These are phyloP conservation scores for Obelidium mucronatum DNA, from an alignment of 192 early-diverging fungal genomes.

Conservation along the genomic window DNA sequence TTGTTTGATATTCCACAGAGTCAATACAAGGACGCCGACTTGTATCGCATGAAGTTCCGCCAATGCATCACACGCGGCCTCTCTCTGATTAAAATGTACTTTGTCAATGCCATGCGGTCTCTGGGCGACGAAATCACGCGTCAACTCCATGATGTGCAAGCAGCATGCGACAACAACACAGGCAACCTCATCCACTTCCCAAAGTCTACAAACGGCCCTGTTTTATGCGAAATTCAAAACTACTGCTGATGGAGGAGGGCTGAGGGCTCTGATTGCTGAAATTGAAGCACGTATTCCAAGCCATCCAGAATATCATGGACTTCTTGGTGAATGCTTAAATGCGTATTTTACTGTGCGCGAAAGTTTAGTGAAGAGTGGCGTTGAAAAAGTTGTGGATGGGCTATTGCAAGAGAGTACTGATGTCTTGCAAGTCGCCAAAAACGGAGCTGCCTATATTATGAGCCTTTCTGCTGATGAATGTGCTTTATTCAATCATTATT, in stretches of 20 bases:
- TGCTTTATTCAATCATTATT: conserved; percentile 80
- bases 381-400: conserved; percentile 43
- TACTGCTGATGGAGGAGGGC: conserved; percentile 57
- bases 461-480: conserved; percentile 85
- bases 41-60: conserved; percentile 91
- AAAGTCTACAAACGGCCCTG: conserved; percentile 51
- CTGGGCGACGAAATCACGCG: conserved; percentile 42
- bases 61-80: conserved; percentile 96
- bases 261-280: conserved; percentile 73
- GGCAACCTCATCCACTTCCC: background rate
- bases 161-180: background rate
- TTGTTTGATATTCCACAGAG: no score
- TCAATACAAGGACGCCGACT: conserved; percentile 84
- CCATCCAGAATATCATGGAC: conserved; percentile 74
- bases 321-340: conserved; percentile 79
- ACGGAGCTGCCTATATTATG: conserved; percentile 87
- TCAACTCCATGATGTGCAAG: conserved; percentile 14
- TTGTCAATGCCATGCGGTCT: conserved; percentile 72
- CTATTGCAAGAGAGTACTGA: conserved; percentile 72
- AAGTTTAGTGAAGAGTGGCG: background rate
- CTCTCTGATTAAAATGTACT: conserved; percentile 91
- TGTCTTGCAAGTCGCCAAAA: conserved; percentile 64
- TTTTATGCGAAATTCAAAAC: conserved; percentile 86
- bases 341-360: conserved; percentile 80
- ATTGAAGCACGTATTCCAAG: conserved; percentile 74